These are phyloP conservation scores for Spathaspora girioi DNA, from an alignment of 805 yeast genomes.

Conservation along the genomic window DNA sequence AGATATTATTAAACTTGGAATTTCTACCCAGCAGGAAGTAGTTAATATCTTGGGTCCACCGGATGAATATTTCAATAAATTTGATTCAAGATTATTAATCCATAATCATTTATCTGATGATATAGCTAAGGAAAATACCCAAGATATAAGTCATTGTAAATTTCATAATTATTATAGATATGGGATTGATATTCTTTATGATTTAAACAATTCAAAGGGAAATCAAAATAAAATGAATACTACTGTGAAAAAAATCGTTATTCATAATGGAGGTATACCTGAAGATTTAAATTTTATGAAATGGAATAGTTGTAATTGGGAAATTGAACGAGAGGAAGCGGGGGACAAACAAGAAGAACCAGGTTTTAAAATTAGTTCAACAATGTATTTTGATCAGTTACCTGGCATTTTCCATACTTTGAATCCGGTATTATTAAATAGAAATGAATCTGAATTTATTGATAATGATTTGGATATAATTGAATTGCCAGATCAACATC, in stretches of 20 bases:
- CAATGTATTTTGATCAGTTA: conserved; percentile 29
- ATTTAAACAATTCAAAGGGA: conserved; percentile 19
- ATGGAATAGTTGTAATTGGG: conserved; percentile 51
- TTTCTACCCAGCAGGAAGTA: conserved; percentile 48
- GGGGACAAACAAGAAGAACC: neutral
- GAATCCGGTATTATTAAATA: conserved; percentile 34
- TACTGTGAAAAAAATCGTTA: conserved; percentile 40
- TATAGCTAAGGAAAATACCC: neutral
- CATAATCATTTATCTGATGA: conserved; percentile 25
- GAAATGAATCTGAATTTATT: conserved; percentile 37
- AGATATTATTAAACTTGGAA: conserved; percentile 30
- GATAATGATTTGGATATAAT: conserved; percentile 35
- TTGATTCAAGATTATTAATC: conserved; percentile 40
- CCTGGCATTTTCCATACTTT: conserved; percentile 19
- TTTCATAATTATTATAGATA: conserved; percentile 55
- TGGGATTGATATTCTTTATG: conserved; percentile 55
- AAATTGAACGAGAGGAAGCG: conserved; percentile 12
- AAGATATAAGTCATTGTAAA: conserved; percentile 19
- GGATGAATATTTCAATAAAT: conserved; percentile 45
- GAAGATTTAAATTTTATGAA: conserved; percentile 51
- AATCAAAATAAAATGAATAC: conserved; percentile 21
- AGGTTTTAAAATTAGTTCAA: conserved; percentile 13
- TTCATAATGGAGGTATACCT: conserved; percentile 51
- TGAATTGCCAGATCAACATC: conserved; percentile 12
- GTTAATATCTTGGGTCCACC: conserved; percentile 53